A percentile compares a stretch with the other conserved stretches of the same genome.
phyloP scores from a whole-genome alignment of 1,284 basidiomycete genomes.

The Tilletia walkeri region DNA sequence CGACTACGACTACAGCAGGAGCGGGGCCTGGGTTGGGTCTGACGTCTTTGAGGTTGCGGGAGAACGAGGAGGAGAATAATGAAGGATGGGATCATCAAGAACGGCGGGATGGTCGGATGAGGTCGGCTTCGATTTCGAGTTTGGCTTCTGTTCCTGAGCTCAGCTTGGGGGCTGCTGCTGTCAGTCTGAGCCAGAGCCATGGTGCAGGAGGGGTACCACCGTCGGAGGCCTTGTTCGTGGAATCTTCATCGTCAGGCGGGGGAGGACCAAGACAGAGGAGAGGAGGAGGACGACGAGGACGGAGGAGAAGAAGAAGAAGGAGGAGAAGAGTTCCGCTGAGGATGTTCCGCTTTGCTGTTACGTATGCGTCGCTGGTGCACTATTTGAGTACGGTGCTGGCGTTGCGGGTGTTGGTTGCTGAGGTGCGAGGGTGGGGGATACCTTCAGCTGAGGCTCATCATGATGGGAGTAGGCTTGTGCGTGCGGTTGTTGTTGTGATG shows the following conservation, averaged over 20 bases:
- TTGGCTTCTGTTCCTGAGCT: conserved; percentile 9
- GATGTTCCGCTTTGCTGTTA: conserved; percentile 1
- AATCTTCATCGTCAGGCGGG: neutral
- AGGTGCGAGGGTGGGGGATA: neutral
- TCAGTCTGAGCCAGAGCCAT: neutral
- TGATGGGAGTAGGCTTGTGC: neutral
- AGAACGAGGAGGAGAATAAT: neutral
- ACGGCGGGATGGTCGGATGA: neutral
- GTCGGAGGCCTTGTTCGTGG: neutral
- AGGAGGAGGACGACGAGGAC: neutral
- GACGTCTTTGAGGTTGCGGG: too few species aligned
- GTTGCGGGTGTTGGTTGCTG: neutral
- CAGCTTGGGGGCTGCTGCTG: conserved; percentile 4
- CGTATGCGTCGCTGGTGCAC: conserved; percentile 2
- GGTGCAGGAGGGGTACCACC: neutral
- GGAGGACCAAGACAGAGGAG: too few species aligned
- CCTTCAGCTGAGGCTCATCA: neutral
- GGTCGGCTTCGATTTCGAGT: conserved; percentile 4
- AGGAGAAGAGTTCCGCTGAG: neutral
- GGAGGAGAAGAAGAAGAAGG: neutral
- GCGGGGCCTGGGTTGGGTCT: too few species aligned
- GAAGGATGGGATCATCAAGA: neutral
- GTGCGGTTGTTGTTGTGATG: neutral
- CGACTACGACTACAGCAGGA: neutral
- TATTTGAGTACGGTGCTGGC: neutral